A percentile compares a stretch with the other conserved stretches of the same genome.
phyloP scores from a whole-genome alignment of 495 filamentous ascomycete genomes.

The Aspergillus avenaceus region DNA sequence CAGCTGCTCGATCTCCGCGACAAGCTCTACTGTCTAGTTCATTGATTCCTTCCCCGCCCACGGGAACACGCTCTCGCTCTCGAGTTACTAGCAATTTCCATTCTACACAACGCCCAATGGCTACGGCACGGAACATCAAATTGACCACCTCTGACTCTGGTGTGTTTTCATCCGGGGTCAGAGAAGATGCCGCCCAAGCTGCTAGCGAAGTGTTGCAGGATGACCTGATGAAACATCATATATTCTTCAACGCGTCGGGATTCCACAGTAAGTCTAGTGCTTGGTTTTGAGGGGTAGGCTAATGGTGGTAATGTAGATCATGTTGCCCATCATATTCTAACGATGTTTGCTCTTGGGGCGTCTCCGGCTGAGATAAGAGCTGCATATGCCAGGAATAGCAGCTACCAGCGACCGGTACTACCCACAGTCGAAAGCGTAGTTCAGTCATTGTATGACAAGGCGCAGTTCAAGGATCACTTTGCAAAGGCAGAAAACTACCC shows the following conservation, averaged over 20 bases:
- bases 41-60: too few species aligned
- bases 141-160: conserved; percentile 56
- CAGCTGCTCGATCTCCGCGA: too few species aligned
- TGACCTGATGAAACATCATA: conserved; percentile 70
- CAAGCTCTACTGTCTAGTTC: too few species aligned
- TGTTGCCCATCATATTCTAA: conserved; percentile 71
- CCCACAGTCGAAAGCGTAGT: conserved; percentile 40
- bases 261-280: conserved; percentile 57
- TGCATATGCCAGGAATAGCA: conserved; percentile 54
- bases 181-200: conserved; percentile 53
- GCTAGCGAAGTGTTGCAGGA: conserved; percentile 65
- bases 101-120: conserved; percentile 40
- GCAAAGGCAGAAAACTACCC: conserved; percentile 53
- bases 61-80: not conserved
- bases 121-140: conserved; percentile 58
- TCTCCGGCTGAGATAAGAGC: conserved; percentile 48
- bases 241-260: conserved; percentile 67
- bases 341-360: conserved; percentile 73
- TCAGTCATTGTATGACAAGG: conserved; percentile 47
- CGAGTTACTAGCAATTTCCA: not conserved
- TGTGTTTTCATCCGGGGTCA: conserved; percentile 50
- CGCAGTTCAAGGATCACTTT: conserved; percentile 48
- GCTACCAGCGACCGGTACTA: conserved; percentile 54
- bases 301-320: conserved; percentile 37
- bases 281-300: not conserved